Evolutionary conservation across 176 grass and related monocot species (phyloP).

Genomic region (Oryza nivara): DNA sequence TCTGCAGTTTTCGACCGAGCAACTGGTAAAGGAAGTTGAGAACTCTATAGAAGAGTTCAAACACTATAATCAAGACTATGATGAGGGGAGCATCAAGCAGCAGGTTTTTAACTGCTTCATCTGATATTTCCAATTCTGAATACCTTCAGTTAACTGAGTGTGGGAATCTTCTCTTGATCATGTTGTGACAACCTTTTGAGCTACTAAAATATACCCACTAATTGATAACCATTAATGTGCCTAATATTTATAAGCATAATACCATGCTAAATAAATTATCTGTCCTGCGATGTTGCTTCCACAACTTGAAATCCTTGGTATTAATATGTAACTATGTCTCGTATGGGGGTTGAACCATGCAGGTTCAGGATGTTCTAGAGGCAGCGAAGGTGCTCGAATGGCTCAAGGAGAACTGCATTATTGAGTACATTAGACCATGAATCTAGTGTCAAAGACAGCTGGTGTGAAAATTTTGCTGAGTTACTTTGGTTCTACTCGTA

Average conservation of each 20-base stretch:
- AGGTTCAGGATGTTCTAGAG: constrained; percentile 87
- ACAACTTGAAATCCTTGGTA: background rate
- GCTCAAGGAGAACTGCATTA: constrained; percentile 78
- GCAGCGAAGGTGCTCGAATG: constrained; percentile 91
- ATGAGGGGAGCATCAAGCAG: constrained; percentile 77
- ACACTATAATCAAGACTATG: constrained; percentile 85
- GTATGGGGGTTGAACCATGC: background rate
- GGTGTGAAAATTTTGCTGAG: constrained; percentile 24
- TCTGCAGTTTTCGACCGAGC: constrained; percentile 79
- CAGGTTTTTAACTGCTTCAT: constrained; percentile 56
- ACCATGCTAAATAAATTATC: background rate
- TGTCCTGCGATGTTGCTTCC: background rate
- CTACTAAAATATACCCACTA: background rate
- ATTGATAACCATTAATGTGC: background rate
- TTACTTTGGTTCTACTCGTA: constrained; percentile 11
- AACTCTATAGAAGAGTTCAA: constrained; percentile 84
- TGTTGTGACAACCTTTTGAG: background rate
- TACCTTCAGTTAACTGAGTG: constrained; percentile 6
- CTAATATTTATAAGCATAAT: background rate
- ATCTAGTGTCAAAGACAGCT: background rate
- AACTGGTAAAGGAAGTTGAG: constrained; percentile 89
- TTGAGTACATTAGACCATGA: constrained; percentile 68
- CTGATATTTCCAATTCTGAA: constrained; percentile 25
- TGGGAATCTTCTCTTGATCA: background rate
- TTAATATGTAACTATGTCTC: background rate